These are phyloP conservation scores for Phialemonium atrogriseum DNA, from an alignment of 2,329 filamentous ascomycete species.

Conservation along the genomic window DNA sequence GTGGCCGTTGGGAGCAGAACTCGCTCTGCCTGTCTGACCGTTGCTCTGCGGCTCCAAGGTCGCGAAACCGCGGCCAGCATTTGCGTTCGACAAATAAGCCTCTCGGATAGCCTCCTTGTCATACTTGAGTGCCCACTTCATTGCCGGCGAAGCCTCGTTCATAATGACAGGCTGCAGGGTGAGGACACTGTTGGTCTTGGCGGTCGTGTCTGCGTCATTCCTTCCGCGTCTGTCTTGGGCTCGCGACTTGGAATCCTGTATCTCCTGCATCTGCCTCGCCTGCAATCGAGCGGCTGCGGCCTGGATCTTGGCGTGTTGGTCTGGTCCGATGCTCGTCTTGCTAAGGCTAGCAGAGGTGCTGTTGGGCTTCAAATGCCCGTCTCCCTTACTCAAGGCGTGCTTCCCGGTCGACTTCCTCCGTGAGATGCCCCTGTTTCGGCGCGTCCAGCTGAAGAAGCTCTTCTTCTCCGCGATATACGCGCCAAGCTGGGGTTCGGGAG, in stretches of 20 bases:
- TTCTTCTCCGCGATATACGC: conserved; percentile 96
- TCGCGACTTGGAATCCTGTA: conserved; percentile 10
- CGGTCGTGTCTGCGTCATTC: conserved; percentile 48
- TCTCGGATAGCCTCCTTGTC: conserved; percentile 82
- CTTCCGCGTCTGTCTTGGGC: conserved; percentile 40
- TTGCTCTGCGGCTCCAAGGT: conserved; percentile 36
- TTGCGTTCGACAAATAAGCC: conserved; percentile 71
- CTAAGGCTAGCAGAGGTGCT: conserved; percentile 41
- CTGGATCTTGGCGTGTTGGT: conserved; percentile 89
- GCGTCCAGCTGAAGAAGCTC: conserved; percentile 81
- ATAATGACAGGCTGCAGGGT: conserved; percentile 79
- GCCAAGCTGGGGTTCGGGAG: conserved; percentile 71
- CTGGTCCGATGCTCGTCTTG: conserved; percentile 78
- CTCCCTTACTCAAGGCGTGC: conserved; percentile 38
- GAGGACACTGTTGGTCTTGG: conserved; percentile 82
- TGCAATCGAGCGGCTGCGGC: conserved; percentile 81
- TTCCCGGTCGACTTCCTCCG: conserved; percentile 67
- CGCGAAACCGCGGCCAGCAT: conserved; percentile 59
- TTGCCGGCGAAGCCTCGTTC: conserved; percentile 80
- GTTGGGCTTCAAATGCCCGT: conserved; percentile 33
- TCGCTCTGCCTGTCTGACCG: conserved; percentile 25
- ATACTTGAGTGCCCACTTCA: conserved; percentile 96
- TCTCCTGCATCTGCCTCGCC: conserved; percentile 53
- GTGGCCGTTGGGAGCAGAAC: conserved; percentile 16
- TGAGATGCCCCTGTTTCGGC: conserved; percentile 51